A percentile compares a stretch with the other conserved stretches of the same genome.
phyloP scores from a whole-genome alignment of 148 eudicot genomes.

The Bassia scoparia region DNA sequence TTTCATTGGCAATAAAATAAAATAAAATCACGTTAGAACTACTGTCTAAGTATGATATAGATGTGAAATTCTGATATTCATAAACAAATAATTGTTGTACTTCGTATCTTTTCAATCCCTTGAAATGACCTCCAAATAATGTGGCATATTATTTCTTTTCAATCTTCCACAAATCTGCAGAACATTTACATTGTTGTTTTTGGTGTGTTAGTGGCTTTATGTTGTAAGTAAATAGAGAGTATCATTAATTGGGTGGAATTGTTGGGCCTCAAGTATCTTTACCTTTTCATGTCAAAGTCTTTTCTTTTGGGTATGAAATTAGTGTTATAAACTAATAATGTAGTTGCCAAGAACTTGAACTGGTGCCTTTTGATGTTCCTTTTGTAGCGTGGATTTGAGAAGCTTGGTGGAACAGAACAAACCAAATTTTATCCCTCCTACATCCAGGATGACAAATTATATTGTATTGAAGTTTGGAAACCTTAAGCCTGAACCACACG shows the following conservation, averaged over 20 bases:
- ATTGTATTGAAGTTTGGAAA: constrained; percentile 70
- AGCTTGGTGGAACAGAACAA: constrained; percentile 71
- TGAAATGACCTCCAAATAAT: neutral
- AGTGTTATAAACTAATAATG: too few relatives aligned
- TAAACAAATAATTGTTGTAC: neutral
- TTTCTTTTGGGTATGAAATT: neutral
- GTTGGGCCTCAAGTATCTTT: neutral
- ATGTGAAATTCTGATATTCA: neutral
- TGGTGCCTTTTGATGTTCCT: neutral
- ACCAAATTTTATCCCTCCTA: constrained; percentile 61
- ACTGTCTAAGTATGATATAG: neutral
- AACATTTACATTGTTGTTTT: neutral
- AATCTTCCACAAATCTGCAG: too few relatives aligned
- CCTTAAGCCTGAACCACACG: constrained; percentile 49
- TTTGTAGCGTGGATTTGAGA: constrained; percentile 82
- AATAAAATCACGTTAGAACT: neutral
- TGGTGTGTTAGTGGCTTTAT: neutral
- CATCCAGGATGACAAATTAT: constrained; percentile 89
- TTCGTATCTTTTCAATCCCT: neutral
- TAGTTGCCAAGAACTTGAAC: too few relatives aligned
- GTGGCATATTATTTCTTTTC: neutral
- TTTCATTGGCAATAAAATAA: too few relatives aligned
- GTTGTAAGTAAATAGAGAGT: neutral
- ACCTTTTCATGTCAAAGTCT: neutral
- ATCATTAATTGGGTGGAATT: too few relatives aligned